Percentiles rank a stretch among this genome's conserved stretches.
phyloP scores from a whole-genome alignment of 768 basidiomycete genomes.

The Lentinula edodes region DNA sequence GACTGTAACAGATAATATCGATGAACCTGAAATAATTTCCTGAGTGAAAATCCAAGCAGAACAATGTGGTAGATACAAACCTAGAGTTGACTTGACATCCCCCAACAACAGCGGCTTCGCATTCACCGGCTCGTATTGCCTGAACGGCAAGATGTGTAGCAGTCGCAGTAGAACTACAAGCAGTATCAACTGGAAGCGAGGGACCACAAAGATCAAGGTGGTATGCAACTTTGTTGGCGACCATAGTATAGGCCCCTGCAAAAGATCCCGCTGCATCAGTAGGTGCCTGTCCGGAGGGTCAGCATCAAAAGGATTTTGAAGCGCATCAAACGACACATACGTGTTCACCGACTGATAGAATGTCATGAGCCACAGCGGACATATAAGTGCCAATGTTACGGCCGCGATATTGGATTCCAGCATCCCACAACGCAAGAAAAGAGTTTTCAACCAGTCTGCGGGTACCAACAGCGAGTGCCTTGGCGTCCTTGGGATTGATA shows the following conservation, averaged over 20 bases:
- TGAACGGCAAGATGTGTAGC: constrained; percentile 45
- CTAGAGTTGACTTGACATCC: constrained; percentile 37
- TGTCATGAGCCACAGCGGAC: constrained; percentile 18
- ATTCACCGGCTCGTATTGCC: constrained; percentile 36
- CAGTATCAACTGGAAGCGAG: constrained; percentile 44
- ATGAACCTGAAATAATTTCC: constrained; percentile 26
- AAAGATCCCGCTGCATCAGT: constrained; percentile 26
- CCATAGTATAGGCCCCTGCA: constrained; percentile 27
- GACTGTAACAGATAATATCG: constrained; percentile 36
- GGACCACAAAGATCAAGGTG: constrained; percentile 38
- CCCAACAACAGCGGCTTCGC: constrained; percentile 42
- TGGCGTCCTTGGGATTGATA: constrained; percentile 21
- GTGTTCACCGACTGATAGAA: constrained; percentile 12
- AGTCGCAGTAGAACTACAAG: constrained; percentile 42
- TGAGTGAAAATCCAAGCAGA: constrained; percentile 10
- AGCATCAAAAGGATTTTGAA: not conserved
- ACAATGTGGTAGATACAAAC: constrained; percentile 15
- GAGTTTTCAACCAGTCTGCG: constrained; percentile 22
- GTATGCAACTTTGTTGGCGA: constrained; percentile 38
- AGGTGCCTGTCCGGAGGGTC: constrained; percentile 22
- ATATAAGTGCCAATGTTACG: constrained; percentile 30
- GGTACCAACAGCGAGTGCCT: constrained; percentile 17
- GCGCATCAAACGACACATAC: constrained; percentile 6
- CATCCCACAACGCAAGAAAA: constrained; percentile 29
- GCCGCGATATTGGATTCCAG: constrained; percentile 33